A percentile compares a stretch with the other conserved stretches of the same genome.
phyloP scores from a whole-genome alignment of 306 rosid species.

The Dalbergia cultrata region DNA sequence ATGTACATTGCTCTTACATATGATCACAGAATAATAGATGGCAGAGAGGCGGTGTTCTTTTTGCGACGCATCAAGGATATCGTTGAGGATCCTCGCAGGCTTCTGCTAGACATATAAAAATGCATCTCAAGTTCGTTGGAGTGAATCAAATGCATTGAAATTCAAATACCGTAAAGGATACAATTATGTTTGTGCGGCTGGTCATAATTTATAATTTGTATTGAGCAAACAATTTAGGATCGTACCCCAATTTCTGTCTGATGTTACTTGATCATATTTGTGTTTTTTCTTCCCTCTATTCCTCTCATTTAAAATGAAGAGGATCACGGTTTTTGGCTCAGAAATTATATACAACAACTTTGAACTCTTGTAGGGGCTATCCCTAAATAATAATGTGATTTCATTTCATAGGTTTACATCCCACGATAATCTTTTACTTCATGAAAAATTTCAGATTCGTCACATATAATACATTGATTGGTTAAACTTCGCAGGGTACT shows the following conservation, averaged over 20 bases:
- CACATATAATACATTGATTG: not conserved
- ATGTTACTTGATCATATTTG: constrained; percentile 33
- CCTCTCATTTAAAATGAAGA: constrained; percentile 41
- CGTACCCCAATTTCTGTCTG: constrained; percentile 20
- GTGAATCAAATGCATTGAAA: constrained; percentile 43
- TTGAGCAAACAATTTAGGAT: constrained; percentile 45
- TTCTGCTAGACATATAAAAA: constrained; percentile 74
- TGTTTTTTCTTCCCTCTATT: constrained; percentile 31
- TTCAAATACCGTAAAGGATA: constrained; percentile 48
- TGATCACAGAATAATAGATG: constrained; percentile 85
- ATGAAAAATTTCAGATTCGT: not conserved
- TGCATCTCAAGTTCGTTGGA: constrained; percentile 4
- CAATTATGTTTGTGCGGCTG: constrained; percentile 49
- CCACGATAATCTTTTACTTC: not conserved
- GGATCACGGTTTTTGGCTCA: constrained; percentile 46
- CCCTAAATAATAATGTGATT: constrained; percentile 37
- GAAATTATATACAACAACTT: constrained; percentile 7
- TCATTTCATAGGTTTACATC: not conserved
- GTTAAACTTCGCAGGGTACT: not conserved
- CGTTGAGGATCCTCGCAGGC: constrained; percentile 84
- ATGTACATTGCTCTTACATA: constrained; percentile 87
- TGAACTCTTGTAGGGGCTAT: constrained; percentile 2
- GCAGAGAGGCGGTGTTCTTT: constrained; percentile 93
- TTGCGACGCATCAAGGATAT: constrained; percentile 81
- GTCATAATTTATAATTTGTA: constrained; percentile 42